Evolutionary conservation across 106 monocot genomes (phyloP), one percentile per base, ranked within the genome.

Genomic region (Dioscorea zingiberensis): DNA sequence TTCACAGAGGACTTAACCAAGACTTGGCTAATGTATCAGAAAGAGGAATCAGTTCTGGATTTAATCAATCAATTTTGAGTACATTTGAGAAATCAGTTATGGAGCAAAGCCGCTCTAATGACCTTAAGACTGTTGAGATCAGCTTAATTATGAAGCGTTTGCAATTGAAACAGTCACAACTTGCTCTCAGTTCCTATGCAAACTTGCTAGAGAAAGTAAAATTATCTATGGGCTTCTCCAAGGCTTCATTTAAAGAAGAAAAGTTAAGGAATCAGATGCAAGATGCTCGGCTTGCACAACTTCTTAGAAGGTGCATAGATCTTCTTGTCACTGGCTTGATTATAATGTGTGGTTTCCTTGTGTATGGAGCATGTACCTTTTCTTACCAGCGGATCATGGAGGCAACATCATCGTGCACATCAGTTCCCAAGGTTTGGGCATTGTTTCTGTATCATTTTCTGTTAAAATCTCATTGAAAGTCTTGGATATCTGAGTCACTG

Each of bases 81-180:
- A 81, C 84, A 26, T 81, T 84, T 22, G 79, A 92, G 74, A 97
- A 67, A 80, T 92, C 88, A 32, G 70, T 89, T 30, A 58, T 55
- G 21, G 97, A 97, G 71, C 91, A 97, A 45, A 63, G 77, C 66
- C 88, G 97, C 17, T 83, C 79, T 29, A 97, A 97, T 62, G 82
- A 97, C 46, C 79, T 97, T 68, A 97, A 97, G 76, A 83, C 64
- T 58, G 29, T 88, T 66, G 92, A 97, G 83, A 77, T 97, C 30
- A 73, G 74, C 48, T 72, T 97, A 48, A 77, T 44, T n/a, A 77
- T 81, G 76, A 82, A 74, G 72, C 77, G 79, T 63, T 54, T 97
- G 64, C 69, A 92, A 53, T 22, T 97, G 54, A 97, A 92, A 72
- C 71, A 82, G 58, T 81, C 88, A 27, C 81, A 88, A 55, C 53